Base-by-base conservation (phyloP, 2,329 filamentous ascomycete genomes). In the Alternaria ethzedia region DNA sequence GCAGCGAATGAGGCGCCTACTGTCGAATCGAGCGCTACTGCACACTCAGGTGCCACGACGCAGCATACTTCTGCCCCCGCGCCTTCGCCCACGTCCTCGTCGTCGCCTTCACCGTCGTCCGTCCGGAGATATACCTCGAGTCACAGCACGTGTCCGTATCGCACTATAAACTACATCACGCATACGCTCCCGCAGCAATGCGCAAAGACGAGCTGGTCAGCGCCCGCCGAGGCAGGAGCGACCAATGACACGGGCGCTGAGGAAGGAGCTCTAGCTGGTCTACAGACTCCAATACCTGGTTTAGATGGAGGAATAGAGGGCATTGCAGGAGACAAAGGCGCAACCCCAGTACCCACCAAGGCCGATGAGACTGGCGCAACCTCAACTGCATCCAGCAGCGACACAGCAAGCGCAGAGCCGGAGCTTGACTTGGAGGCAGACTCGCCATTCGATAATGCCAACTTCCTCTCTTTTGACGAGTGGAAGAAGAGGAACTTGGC, bases 391-490 rank as follows among this genome's bases (percentile, higher is more conserved):
- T 41, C 56, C 21, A 51, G 25, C 23, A 65, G 58, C 54, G 45
- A 56, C 32, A 65, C 71, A 25, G 52, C 68, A 54, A 63, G 60
- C 62, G 66, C 66, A 20, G 70, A 77, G 21, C 59, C 76, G 15
- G 86, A 88, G 44, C 77, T 83, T 11, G 86, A 89, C 58, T 76
- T 83, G 15, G 90, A 91, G 61, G 84, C 85, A 6, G 91, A 91
- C 51, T 90, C 88, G 2, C 85, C 87, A 1, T 83, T 91, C 11
- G 90, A 93, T 73, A 91, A 92, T 70, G 87, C 90, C 49, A 90
- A 94, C 7, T 98, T 98, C 78, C 89, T 98, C 72, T 97, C 96
- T 0, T 99, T 99, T 72, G 96, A 98, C 78, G 95, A 98, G 74
- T 99, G 96, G 96, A 98, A 97, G 82, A 93, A 91, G 75, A 91